A percentile compares a stretch with the other conserved stretches of the same genome.
phyloP scores from a whole-genome alignment of 208 protist genomes.

The Trypanosoma platydactyli region DNA sequence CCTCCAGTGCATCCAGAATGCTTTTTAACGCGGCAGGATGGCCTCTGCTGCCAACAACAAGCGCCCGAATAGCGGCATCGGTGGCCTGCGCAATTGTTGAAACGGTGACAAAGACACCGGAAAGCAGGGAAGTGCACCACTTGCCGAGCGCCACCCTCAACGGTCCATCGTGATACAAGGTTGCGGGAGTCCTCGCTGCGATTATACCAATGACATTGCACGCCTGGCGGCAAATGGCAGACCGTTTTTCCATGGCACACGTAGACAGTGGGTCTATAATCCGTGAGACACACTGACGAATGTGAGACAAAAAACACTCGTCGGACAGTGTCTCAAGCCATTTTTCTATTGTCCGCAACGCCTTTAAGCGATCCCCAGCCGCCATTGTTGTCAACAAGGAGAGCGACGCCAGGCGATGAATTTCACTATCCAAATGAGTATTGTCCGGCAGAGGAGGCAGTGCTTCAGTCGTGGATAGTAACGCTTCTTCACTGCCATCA shows the following conservation, averaged over 20 bases:
- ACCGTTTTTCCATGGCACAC: conserved; percentile 69
- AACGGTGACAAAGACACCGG: conserved; percentile 82
- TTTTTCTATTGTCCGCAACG: conserved; percentile 49
- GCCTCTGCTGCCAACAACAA: conserved; percentile 62
- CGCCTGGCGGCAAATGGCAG: conserved; percentile 68
- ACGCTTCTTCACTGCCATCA: not conserved
- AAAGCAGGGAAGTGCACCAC: conserved; percentile 57
- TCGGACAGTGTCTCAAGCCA: conserved; percentile 48
- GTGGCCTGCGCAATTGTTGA: conserved; percentile 70
- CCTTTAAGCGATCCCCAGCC: conserved; percentile 37
- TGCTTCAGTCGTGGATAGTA: not conserved
- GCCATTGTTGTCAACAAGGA: conserved; percentile 11
- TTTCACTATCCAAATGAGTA: conserved; percentile 8
- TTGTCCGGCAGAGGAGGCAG: conserved; percentile 5
- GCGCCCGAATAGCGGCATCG: conserved; percentile 54
- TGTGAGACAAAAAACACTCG: conserved; percentile 33
- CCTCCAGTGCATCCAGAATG: conserved; percentile 45
- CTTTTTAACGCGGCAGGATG: conserved; percentile 40
- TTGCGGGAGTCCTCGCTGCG: conserved; percentile 37
- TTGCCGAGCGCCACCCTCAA: conserved; percentile 28
- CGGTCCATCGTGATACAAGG: conserved; percentile 18
- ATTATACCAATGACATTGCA: conserved; percentile 55
- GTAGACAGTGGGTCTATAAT: conserved; percentile 40
- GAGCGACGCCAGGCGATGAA: conserved; percentile 15
- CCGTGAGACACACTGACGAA: conserved; percentile 22